These are phyloP conservation scores for Caryopteris hybrid DNA, from an alignment of 305 asterid genomes.

Conservation along the genomic window DNA sequence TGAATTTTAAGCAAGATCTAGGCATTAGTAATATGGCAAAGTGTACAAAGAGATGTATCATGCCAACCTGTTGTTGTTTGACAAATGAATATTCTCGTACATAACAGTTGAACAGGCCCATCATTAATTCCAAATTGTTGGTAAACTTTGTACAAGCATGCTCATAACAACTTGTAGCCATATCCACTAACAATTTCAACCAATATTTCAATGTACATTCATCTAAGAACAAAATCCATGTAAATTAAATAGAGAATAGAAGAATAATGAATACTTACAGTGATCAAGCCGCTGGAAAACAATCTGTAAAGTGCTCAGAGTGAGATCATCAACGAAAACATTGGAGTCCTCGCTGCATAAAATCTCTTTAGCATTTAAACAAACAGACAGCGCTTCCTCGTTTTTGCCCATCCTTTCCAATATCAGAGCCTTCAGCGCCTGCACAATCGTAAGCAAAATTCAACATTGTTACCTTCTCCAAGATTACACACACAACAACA, in stretches of 20 bases:
- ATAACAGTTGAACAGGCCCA: constrained; percentile 91
- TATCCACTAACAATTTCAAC: constrained; percentile 61
- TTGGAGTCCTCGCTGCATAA: constrained; percentile 52
- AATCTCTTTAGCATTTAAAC: constrained; percentile 75
- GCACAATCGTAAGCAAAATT: constrained; percentile 11
- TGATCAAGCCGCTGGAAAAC: constrained; percentile 93
- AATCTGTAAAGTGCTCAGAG: constrained; percentile 92
- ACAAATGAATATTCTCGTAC: constrained; percentile 92
- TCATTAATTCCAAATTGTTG: constrained; percentile 81
- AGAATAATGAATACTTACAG: constrained; percentile 38
- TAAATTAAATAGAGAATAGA: neutral
- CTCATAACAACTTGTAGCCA: constrained; percentile 98
- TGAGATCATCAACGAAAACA: constrained; percentile 76
- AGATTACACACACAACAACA: neutral
- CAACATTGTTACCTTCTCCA: neutral
- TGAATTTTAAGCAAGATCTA: neutral
- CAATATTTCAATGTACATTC: constrained; percentile 1
- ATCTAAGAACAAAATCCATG: neutral
- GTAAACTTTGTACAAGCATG: constrained; percentile 80
- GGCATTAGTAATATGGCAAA: neutral
- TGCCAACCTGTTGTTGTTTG: constrained; percentile 96
- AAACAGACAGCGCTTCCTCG: constrained; percentile 81
- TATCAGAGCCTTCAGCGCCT: constrained; percentile 89
- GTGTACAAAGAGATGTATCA: neutral
- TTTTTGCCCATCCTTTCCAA: constrained; percentile 88